phyloP scores from a whole-genome alignment of 2,329 filamentous ascomycete species.

The Rachicladosporium sp. region DNA sequence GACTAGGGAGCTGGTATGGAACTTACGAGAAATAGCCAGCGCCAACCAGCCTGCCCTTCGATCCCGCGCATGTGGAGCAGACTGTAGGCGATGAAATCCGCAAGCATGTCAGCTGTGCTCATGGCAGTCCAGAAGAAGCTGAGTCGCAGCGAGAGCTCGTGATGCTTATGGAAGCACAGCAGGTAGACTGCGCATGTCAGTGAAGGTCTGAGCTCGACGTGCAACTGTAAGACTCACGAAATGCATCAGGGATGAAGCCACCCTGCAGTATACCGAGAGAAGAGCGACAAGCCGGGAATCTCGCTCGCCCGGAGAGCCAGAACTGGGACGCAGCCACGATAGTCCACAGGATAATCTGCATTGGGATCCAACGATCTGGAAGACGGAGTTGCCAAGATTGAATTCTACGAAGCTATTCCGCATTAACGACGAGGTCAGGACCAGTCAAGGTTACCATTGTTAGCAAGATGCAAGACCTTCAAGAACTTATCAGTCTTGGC shows the following conservation, averaged over 20 bases:
- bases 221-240: conserved; percentile 20
- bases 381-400: conserved; percentile 13
- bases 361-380: conserved; percentile 31
- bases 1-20: background rate
- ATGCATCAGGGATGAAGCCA: conserved; percentile 29
- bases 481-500: background rate
- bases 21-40: conserved; percentile 46
- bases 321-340: conserved; percentile 26
- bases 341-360: conserved; percentile 24
- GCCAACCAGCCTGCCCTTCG: conserved; percentile 36
- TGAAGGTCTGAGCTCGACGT: too few relatives aligned
- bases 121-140: conserved; percentile 29
- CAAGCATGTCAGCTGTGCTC: too few relatives aligned
- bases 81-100: conserved; percentile 13
- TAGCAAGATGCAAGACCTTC: too few relatives aligned
- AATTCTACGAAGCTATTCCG: background rate
- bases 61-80: conserved; percentile 32
- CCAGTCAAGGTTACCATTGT: too few relatives aligned
- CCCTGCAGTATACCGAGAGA: conserved; percentile 13
- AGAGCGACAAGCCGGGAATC: conserved; percentile 11
- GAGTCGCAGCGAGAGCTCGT: conserved; percentile 29
- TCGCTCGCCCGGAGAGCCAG: conserved; percentile 20
- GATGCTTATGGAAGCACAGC: conserved; percentile 30
- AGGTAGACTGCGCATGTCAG: conserved; percentile 25
- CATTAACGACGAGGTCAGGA: too few relatives aligned